phyloP scores from a whole-genome alignment of 768 basidiomycete genomes.

The Rhodotorula babjevae region DNA sequence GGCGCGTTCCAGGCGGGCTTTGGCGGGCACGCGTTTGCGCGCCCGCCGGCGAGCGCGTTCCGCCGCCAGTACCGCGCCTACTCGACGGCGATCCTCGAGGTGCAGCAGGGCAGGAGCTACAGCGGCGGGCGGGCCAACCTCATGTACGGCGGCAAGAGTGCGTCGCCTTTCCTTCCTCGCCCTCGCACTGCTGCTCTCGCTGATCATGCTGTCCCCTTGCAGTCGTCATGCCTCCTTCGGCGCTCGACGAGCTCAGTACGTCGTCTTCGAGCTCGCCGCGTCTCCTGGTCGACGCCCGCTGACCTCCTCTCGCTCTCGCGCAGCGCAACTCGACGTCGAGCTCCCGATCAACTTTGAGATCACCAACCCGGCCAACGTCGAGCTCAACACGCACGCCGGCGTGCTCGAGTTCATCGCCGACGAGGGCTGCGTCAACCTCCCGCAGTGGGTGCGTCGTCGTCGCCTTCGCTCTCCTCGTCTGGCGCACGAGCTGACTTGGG shows the following conservation, averaged over 20 bases:
- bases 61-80: conserved; percentile 79
- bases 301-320: not conserved
- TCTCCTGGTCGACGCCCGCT: not conserved
- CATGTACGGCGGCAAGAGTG: conserved; percentile 95
- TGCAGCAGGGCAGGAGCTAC: conserved; percentile 40
- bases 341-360: conserved; percentile 95
- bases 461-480: too few relatives aligned
- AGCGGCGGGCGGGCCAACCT: conserved; percentile 71
- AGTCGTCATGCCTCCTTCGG: conserved; percentile 98
- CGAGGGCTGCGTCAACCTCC: conserved; percentile 89
- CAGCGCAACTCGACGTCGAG: conserved; percentile 75
- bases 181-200: not conserved
- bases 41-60: conserved; percentile 63
- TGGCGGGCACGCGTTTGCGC: conserved; percentile 37
- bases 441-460: conserved; percentile 64
- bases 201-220: not conserved
- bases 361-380: conserved; percentile 75
- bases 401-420: conserved; percentile 98
- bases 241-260: conserved; percentile 72
- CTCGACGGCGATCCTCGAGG: conserved; percentile 42
- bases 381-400: conserved; percentile 84
- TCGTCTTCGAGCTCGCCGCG: conserved; percentile 10
- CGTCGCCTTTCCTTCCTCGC: conserved; percentile 46
- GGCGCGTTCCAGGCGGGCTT: conserved; percentile 39
- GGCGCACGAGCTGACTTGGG: not conserved